A percentile compares a stretch with the other conserved stretches of the same genome.
Evolutionary conservation across 2,329 filamentous ascomycete genomes (phyloP).

Genomic region (Clarireedia sp.): DNA sequence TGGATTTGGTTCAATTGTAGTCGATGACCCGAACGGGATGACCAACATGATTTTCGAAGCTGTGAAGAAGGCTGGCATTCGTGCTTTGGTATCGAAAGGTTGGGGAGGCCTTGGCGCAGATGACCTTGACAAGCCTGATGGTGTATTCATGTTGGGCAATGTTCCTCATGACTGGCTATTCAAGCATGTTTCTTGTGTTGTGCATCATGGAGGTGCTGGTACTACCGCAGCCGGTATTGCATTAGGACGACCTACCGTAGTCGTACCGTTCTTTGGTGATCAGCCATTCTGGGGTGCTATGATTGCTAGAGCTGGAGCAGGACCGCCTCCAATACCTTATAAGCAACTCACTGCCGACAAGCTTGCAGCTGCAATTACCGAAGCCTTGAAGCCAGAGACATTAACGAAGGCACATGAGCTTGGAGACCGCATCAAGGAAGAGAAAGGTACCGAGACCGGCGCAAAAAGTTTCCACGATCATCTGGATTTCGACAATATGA

Average conservation of each 20-base stretch:
- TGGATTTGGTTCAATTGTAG: slow-evolving; percentile 76
- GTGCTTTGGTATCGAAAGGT: slow-evolving; percentile 77
- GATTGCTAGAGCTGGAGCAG: slow-evolving; percentile 63
- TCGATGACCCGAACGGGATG: slow-evolving; percentile 65
- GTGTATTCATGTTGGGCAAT: slow-evolving; percentile 77
- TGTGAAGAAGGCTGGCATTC: slow-evolving; percentile 55
- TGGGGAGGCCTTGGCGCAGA: slow-evolving; percentile 81
- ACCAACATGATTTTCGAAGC: slow-evolving; percentile 68
- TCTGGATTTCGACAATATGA: slow-evolving; percentile 55
- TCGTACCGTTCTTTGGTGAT: slow-evolving; percentile 83
- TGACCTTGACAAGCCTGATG: slow-evolving; percentile 59
- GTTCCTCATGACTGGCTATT: slow-evolving; percentile 88
- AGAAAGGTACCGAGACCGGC: slow-evolving; percentile 55
- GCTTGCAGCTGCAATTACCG: slow-evolving; percentile 55
- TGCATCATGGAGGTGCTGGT: slow-evolving; percentile 82
- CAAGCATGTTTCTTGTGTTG: slow-evolving; percentile 68
- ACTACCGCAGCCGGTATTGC: slow-evolving; percentile 84
- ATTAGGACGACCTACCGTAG: slow-evolving; percentile 69
- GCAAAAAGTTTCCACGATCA: slow-evolving; percentile 65
- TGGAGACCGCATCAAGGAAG: slow-evolving; percentile 57
- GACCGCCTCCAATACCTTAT: slow-evolving; percentile 61
- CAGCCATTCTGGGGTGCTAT: slow-evolving; percentile 80
- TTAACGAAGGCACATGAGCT: slow-evolving; percentile 41
- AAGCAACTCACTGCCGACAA: slow-evolving; percentile 59
- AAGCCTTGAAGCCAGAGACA: slow-evolving; percentile 53